phyloP scores from a whole-genome alignment of 225 moss, liverwort and hornwort genomes.

The Rhytidiadelphus loreus region DNA sequence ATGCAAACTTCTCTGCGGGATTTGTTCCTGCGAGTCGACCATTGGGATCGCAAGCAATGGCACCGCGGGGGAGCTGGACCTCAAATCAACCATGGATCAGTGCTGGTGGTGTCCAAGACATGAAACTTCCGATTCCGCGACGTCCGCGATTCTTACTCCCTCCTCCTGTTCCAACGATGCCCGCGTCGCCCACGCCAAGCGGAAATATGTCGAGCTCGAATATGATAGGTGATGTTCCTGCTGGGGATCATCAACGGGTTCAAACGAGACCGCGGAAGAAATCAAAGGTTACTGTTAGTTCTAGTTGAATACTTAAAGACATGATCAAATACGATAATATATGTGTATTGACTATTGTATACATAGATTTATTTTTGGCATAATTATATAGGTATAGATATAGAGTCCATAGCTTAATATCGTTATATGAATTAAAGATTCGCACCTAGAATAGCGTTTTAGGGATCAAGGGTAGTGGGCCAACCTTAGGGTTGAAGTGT shows the following conservation, averaged over 20 bases:
- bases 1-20: no score
- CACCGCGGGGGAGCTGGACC: no score
- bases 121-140: background rate
- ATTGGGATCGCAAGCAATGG: background rate
- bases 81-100: background rate
- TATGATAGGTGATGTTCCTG: background rate
- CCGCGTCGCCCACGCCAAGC: background rate
- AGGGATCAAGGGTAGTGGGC: background rate
- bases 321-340: no score
- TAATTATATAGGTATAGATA: background rate
- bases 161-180: background rate
- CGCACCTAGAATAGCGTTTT: background rate
- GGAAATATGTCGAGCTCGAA: background rate
- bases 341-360: no score
- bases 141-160: background rate
- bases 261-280: background rate
- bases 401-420: background rate
- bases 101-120: background rate
- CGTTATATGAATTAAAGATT: background rate
- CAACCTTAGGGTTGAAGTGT: no score
- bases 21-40: background rate
- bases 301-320: background rate
- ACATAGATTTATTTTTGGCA: no score
- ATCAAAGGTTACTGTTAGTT: background rate
- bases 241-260: background rate